phyloP scores from a whole-genome alignment of 257 asterid genomes.

The Solanum neorickii region DNA sequence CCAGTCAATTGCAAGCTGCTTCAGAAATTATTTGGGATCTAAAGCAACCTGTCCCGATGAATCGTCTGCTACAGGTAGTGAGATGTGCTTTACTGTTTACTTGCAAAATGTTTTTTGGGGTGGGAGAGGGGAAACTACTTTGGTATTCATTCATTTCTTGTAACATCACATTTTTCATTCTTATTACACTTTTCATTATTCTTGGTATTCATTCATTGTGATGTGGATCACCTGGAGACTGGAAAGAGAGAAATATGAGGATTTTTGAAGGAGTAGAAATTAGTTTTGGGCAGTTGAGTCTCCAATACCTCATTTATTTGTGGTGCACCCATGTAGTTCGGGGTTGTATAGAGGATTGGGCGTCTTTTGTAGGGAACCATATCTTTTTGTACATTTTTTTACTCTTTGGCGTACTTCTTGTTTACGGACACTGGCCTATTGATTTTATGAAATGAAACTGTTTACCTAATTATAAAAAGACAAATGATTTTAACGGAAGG shows the following conservation, averaged over 20 bases:
- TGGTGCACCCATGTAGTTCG: not conserved
- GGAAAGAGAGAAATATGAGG: not conserved
- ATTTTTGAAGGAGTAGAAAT: not conserved
- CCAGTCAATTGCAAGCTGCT: conserved; percentile 71
- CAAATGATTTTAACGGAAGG: not conserved
- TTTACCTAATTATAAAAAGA: not conserved
- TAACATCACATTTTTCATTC: not conserved
- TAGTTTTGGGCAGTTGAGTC: not conserved
- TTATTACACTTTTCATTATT: not conserved
- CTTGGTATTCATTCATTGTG: not conserved
- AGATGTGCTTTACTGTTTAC: not conserved
- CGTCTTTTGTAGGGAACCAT: not conserved
- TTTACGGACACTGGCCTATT: not conserved
- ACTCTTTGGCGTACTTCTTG: not conserved
- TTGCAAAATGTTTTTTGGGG: not conserved
- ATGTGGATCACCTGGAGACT: not conserved
- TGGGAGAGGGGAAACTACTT: not conserved
- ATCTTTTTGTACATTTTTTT: not conserved
- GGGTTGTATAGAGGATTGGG: not conserved
- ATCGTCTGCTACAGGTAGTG: conserved; percentile 77
- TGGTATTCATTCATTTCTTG: not conserved
- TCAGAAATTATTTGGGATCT: conserved; percentile 96
- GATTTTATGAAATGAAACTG: not conserved
- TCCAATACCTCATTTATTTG: not conserved
- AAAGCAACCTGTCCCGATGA: conserved; percentile 89